Evolutionary conservation across 208 protist species (phyloP).

Genomic region (Crithidia expoeki): DNA sequence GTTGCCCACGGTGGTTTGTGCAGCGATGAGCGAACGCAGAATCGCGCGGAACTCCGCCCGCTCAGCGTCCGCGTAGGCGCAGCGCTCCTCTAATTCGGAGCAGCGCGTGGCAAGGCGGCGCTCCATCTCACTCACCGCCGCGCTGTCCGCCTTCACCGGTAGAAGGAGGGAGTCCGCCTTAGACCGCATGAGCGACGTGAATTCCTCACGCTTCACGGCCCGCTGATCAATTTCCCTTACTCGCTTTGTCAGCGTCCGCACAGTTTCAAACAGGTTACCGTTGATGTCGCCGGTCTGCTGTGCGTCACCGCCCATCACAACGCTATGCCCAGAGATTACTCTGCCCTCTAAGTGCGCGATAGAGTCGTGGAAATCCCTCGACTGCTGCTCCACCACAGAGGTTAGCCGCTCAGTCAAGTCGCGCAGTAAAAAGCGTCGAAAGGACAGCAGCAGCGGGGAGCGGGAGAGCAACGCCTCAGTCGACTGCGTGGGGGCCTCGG

Average conservation of each 20-base stretch:
- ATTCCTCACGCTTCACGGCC: slow-evolving; percentile 57
- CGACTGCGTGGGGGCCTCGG: slow-evolving; percentile 9
- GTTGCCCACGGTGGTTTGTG: slow-evolving; percentile 14
- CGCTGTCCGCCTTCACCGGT: slow-evolving; percentile 59
- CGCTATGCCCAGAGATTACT: slow-evolving; percentile 21
- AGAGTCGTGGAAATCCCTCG: slow-evolving; percentile 51
- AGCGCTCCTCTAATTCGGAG: slow-evolving; percentile 74
- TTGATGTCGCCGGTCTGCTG: slow-evolving; percentile 2
- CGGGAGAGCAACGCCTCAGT: slow-evolving; percentile 48
- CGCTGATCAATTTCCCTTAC: slow-evolving; percentile 52
- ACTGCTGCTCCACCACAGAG: slow-evolving; percentile 52
- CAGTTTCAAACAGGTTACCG: slow-evolving; percentile 23
- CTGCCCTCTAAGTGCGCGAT: slow-evolving; percentile 47
- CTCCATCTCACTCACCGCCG: slow-evolving; percentile 61
- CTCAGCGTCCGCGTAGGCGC: slow-evolving; percentile 79
- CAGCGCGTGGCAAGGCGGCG: slow-evolving; percentile 48
- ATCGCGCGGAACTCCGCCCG: slow-evolving; percentile 68
- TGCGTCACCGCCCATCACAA: slow-evolving; percentile 15
- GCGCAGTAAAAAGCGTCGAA: slow-evolving; percentile 68
- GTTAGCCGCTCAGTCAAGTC: slow-evolving; percentile 70
- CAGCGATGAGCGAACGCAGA: slow-evolving; percentile 49
- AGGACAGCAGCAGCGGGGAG: slow-evolving; percentile 74
- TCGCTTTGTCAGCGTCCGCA: slow-evolving; percentile 31
- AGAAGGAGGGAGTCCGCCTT: slow-evolving; percentile 63
- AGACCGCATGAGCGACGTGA: slow-evolving; percentile 44